These are phyloP conservation scores for Diaporthe citriasiana DNA, from an alignment of 2,329 filamentous ascomycete genomes.

Conservation along the genomic window DNA sequence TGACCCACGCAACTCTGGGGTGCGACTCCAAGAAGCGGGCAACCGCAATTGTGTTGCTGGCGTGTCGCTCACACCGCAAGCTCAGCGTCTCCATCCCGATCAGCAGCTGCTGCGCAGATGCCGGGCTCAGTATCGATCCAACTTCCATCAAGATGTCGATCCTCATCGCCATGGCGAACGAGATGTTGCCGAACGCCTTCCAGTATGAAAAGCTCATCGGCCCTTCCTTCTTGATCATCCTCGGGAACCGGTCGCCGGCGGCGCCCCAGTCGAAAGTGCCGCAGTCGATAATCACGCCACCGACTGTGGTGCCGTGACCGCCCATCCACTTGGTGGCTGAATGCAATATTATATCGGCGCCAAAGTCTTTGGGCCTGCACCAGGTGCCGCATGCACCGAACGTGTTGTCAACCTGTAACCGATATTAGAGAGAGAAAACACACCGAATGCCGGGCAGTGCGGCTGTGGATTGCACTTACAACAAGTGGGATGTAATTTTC, in stretches of 20 bases:
- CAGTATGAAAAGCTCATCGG: slow-evolving; percentile 96
- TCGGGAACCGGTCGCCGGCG: slow-evolving; percentile 86
- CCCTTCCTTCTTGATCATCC: slow-evolving; percentile 90
- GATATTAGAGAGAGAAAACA: background rate
- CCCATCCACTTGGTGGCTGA: slow-evolving; percentile 98
- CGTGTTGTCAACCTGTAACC: slow-evolving; percentile 80
- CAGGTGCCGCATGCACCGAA: slow-evolving; percentile 96
- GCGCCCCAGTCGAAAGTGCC: slow-evolving; percentile 96
- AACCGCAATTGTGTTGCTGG: slow-evolving; percentile 83
- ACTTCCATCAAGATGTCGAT: slow-evolving; percentile 93
- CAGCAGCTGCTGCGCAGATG: slow-evolving; percentile 91
- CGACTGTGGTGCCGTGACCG: slow-evolving; percentile 93
- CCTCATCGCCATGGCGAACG: slow-evolving; percentile 87
- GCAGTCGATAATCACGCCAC: slow-evolving; percentile 86
- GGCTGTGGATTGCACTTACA: slow-evolving; percentile 48
- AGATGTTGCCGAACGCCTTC: slow-evolving; percentile 87
- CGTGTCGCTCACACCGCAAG: slow-evolving; percentile 88
- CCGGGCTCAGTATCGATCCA: slow-evolving; percentile 86
- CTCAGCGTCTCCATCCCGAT: slow-evolving; percentile 92
- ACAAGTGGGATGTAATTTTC: slow-evolving; percentile 76
- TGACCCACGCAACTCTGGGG: slow-evolving; percentile 90
- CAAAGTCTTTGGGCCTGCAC: slow-evolving; percentile 87
- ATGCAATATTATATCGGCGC: slow-evolving; percentile 94
- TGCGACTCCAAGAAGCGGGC: slow-evolving; percentile 88
- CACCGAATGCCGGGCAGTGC: accelerated